A percentile compares a stretch with the other conserved stretches of the same genome.
Evolutionary conservation across 2,329 filamentous ascomycete genomes (phyloP).

Genomic region (Botrytis deweyae): DNA sequence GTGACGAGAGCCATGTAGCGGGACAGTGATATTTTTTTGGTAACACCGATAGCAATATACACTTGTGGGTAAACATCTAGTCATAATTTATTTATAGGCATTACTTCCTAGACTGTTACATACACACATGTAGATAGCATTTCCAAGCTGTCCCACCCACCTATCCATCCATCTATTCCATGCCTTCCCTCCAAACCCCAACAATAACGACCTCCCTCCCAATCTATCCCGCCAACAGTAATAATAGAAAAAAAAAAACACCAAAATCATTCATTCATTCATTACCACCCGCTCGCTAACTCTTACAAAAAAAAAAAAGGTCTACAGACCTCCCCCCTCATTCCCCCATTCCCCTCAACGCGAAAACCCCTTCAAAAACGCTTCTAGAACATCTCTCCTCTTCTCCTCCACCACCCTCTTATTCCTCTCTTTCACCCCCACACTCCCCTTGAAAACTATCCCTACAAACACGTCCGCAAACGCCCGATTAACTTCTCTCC

Average conservation of each 20-base stretch:
- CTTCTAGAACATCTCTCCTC: slow-evolving; percentile 65
- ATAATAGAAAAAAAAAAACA: not conserved
- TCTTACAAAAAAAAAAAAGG: not conserved
- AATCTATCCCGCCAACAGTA: not conserved
- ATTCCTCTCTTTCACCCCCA: slow-evolving; percentile 52
- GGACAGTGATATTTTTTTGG: not conserved
- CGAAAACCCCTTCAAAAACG: slow-evolving; percentile 54
- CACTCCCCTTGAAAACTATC: slow-evolving; percentile 57
- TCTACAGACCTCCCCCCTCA: no score
- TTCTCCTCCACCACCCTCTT: slow-evolving; percentile 60
- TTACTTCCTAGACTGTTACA: not conserved
- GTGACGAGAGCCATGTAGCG: not conserved
- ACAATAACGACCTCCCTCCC: not conserved
- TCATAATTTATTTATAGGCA: not conserved
- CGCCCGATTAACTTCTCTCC: slow-evolving; percentile 58
- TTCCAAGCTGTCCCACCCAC: not conserved
- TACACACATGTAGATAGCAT: slow-evolving; percentile 1
- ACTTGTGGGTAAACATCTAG: not conserved
- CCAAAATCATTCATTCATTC: not conserved
- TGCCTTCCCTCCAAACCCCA: not conserved
- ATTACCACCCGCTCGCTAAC: not conserved
- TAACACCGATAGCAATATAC: not conserved
- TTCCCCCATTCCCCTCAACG: not conserved
- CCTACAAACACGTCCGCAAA: slow-evolving; percentile 66
- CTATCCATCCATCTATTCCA: not conserved